Conservation (phyloP, 2,329 filamentous ascomycete genomes). For the Phaeosphaeriaceae sp. region DNA sequence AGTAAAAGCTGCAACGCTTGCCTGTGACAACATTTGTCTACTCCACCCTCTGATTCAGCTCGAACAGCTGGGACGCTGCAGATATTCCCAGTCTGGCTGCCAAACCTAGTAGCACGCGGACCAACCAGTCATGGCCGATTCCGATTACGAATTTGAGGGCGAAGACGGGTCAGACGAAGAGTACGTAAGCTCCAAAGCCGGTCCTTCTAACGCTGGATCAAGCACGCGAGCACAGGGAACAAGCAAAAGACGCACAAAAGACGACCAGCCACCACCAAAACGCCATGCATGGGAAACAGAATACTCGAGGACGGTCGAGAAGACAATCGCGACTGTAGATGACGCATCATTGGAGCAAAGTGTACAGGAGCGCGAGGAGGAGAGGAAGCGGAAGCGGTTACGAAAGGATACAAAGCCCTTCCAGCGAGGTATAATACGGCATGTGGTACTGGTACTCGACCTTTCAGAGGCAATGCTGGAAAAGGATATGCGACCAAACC, state of each 20-base stretch:
- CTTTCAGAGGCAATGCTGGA: slow-evolving; percentile 93
- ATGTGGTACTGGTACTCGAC: slow-evolving; percentile 88
- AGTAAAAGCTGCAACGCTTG: not conserved
- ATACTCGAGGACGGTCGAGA: slow-evolving; percentile 60
- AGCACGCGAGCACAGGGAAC: slow-evolving; percentile 34
- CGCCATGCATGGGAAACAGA: slow-evolving; percentile 57
- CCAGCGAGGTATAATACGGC: slow-evolving; percentile 96
- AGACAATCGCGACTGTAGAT: slow-evolving; percentile 61
- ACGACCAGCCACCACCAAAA: slow-evolving; percentile 41
- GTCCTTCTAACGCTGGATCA: slow-evolving; percentile 9
- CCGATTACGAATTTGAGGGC: slow-evolving; percentile 73
- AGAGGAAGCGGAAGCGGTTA: slow-evolving; percentile 79
- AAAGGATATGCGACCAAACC: slow-evolving; percentile 89
- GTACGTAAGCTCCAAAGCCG: slow-evolving; percentile 53
- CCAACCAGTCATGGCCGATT: slow-evolving; percentile 68
- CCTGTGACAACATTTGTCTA: not conserved
- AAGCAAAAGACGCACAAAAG: slow-evolving; percentile 23
- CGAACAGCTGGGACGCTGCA: not conserved
- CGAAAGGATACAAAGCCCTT: slow-evolving; percentile 93
- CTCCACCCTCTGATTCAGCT: not conserved
- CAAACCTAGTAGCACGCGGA: no score
- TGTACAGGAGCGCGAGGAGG: slow-evolving; percentile 77
- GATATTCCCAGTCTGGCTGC: not conserved
- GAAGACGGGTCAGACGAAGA: slow-evolving; percentile 69
- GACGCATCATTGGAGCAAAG: slow-evolving; percentile 77